Base-by-base conservation (phyloP, 2,329 filamentous ascomycete genomes). In the Juglanconis sp. region DNA sequence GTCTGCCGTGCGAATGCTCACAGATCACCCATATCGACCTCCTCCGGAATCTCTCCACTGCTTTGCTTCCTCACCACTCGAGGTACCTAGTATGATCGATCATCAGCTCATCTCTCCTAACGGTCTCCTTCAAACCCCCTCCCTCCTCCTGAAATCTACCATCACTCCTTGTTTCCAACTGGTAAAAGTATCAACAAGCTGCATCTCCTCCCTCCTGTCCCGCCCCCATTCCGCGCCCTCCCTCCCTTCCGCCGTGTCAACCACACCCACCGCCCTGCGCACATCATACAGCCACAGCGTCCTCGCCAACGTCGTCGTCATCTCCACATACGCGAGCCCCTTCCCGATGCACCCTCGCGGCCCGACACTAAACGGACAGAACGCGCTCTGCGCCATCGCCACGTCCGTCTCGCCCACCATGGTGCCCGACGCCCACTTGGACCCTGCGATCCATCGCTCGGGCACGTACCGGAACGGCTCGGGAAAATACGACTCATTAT, bases 291-390 rank as follows among this genome's bases (percentile, higher is more conserved):
- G 62, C 64, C 77, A 89, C 61, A 90, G 68, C 24, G 85, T 77
- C 13, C 87, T 73, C 38, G 87, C 87, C 57, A 90, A 71, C 2
- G 86, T 83, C 5, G 84, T 81, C 55, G 77, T 83, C 81, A 90
- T 83, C 76, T 90, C 87, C 49, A 83, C 79, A 66, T 90, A 88
- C 2, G 87, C 87, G 49, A 90, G 73, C 0, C 82, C 81, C 78
- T 90, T 91, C 0, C 88, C 89, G 57, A 91, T 89, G 68, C 89
- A 92, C 2, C 87, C 87, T 10, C 88, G 76, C 0, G 87, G 85
- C 0, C 89, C 89, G 63, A 90, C 77, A 50, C 83, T 87, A 67
- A 92, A 92, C 1, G 91, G 88, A 64, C 87, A 91, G 73, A 90
- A 94, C 0, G 90, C 90, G 38, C 79, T 81, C 54, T 88, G 82